These are phyloP conservation scores for Pisolithus thermaeus DNA, from an alignment of 1,284 basidiomycete species.

Conservation along the genomic window DNA sequence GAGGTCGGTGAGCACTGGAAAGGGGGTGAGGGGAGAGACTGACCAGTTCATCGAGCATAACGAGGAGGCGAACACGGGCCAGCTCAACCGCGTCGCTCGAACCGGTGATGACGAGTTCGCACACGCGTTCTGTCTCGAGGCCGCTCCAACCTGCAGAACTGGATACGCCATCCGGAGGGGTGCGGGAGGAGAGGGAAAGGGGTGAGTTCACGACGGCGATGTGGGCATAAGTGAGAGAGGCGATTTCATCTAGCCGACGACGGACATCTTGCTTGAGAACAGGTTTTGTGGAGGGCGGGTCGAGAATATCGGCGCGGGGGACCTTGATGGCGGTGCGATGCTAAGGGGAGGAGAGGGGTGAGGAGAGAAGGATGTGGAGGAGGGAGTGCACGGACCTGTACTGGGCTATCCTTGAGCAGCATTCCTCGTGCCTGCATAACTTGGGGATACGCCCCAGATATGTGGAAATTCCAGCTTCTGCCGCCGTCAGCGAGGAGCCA, in stretches of 20 bases:
- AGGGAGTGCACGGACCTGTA: constrained; percentile 49
- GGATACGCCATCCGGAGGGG: constrained; percentile 68
- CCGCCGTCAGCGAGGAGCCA: constrained; percentile 71
- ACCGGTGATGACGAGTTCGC: constrained; percentile 89
- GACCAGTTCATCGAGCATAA: constrained; percentile 92
- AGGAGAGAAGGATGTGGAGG: constrained; percentile 3
- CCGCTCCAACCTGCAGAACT: constrained; percentile 76
- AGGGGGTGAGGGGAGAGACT: constrained; percentile 27
- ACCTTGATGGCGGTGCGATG: constrained; percentile 86
- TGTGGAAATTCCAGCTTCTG: constrained; percentile 81
- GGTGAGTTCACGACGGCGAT: constrained; percentile 87
- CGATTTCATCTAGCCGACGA: constrained; percentile 87
- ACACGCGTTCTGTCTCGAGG: constrained; percentile 89
- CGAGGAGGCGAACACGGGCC: constrained; percentile 84
- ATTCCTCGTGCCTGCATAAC: constrained; percentile 88
- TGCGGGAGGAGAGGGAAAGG: constrained; percentile 62
- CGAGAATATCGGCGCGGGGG: constrained; percentile 87
- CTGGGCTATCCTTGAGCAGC: constrained; percentile 85
- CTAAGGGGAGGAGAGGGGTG: constrained; percentile 34
- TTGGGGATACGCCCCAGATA: constrained; percentile 88
- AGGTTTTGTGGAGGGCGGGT: constrained; percentile 77
- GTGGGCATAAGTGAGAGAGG: constrained; percentile 80
- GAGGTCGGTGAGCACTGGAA: constrained; percentile 8
- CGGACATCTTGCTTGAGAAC: constrained; percentile 84
- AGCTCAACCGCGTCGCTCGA: constrained; percentile 86